Percentiles rank a stretch among this genome's conserved stretches.
Evolutionary conservation across 495 filamentous ascomycete genomes (phyloP).

Genomic region (Cudoniella acicularis): DNA sequence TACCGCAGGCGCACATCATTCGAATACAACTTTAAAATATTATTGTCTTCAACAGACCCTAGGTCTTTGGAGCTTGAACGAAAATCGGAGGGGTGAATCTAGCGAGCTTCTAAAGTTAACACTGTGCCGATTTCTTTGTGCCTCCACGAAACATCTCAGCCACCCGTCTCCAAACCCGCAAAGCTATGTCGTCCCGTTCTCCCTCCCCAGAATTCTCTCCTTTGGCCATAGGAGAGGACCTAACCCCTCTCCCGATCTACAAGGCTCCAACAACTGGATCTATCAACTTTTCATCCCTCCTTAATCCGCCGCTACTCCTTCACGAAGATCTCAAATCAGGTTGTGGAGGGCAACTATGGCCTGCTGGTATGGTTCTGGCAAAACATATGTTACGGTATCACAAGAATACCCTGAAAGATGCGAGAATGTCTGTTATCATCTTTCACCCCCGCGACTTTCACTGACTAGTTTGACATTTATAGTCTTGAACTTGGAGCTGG

Average conservation of each 20-base stretch:
- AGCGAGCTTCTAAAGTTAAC: not conserved
- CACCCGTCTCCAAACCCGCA: not conserved
- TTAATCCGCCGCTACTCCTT: slow-evolving; percentile 63
- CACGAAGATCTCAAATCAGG: slow-evolving; percentile 82
- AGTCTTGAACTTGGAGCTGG: slow-evolving; percentile 93
- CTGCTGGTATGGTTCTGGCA: slow-evolving; percentile 81
- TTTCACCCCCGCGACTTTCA: not conserved
- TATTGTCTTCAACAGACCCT: not conserved
- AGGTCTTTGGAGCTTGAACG: no score
- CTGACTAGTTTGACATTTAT: slow-evolving; percentile 13
- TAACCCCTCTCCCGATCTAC: slow-evolving; percentile 62
- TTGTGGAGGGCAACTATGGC: slow-evolving; percentile 92
- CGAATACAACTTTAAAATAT: not conserved
- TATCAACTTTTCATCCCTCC: slow-evolving; percentile 70
- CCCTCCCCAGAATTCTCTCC: slow-evolving; percentile 38
- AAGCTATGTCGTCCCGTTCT: slow-evolving; percentile 22
- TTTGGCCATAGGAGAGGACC: slow-evolving; percentile 56
- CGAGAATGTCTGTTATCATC: slow-evolving; percentile 65
- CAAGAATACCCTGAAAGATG: slow-evolving; percentile 50
- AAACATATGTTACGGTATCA: slow-evolving; percentile 78
- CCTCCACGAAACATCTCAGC: not conserved
- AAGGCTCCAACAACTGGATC: slow-evolving; percentile 60
- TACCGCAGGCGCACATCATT: no score
- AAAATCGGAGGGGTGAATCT: not conserved
- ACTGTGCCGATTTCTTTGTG: not conserved